Evolutionary conservation across 2,329 filamentous ascomycete genomes (phyloP), one percentile per base, ranked within the genome.

Genomic region (Alternaria brassicicola): DNA sequence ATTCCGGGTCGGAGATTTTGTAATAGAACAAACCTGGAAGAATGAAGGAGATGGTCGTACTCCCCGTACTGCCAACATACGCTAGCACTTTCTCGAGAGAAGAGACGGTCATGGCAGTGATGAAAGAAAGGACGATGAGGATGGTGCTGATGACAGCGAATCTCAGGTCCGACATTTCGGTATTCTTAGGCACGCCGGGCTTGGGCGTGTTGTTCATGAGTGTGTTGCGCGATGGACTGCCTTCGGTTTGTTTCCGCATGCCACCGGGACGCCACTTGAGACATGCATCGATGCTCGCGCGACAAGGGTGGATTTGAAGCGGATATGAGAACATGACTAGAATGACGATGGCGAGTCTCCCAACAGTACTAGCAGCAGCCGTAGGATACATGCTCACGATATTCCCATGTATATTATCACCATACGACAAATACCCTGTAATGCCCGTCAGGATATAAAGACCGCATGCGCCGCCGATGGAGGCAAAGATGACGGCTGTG

Each of bases 271-370:
- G 87, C 94, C 95, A 98, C 78, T 91, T 93, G 50, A 96, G 79
- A n/a, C 97, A 92, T 0, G 95, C 94, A 71, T 98, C 93, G 26
- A 98, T 83, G 15, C 92, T 96, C n/a, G 95, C 95, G 60, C 95
- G 88, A 79, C 95, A 98, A 0, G 95, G 95, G 74, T 99, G 95
- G 35, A 97, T 90, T 78, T 99, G 95, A 1, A 99, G 85, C 1
- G 95, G 95, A 61, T 98, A 94, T 15, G 93, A 97, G 76, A 99
- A 98, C 77, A 96, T 93, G 67, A 99, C 95, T 1, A 99, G 87
- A 57, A 98, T 85, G 35, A 99, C 95, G 64, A 99, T 99, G 45
- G 95, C 95, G 3, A 93, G 92, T 66, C 96, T 94, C 52, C 92
- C 95, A 67, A 99, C 93, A 1, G 94, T 98, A 1, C 93, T 94